Conservation (phyloP, 2,329 filamentous ascomycete genomes). For the Cladophialophora bantiana region DNA sequence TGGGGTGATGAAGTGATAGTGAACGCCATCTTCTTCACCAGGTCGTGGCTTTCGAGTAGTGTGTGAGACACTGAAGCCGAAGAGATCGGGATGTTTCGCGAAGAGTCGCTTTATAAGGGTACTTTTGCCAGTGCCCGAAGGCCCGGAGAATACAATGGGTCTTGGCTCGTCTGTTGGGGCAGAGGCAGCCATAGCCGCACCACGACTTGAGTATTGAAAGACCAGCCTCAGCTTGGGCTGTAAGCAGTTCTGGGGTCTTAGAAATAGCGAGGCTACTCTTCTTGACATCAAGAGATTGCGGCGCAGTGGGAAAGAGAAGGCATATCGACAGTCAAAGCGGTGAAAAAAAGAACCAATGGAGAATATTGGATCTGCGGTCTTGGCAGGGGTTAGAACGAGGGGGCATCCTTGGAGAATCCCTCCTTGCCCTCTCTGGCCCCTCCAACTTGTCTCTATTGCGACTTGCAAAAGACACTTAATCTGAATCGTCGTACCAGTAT, state of each 20-base stretch:
- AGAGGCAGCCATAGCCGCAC: slow-evolving; percentile 30
- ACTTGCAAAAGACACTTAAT: slow-evolving; percentile 29
- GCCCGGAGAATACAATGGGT: slow-evolving; percentile 52
- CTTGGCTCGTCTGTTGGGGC: slow-evolving; percentile 34
- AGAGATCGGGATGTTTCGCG: slow-evolving; percentile 51
- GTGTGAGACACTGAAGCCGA: slow-evolving; percentile 62
- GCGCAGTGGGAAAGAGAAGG: neutral
- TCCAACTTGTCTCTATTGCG: slow-evolving; percentile 26
- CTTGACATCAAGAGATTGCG: neutral
- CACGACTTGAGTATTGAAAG: slow-evolving; percentile 1
- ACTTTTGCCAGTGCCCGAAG: slow-evolving; percentile 52
- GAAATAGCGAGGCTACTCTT: neutral
- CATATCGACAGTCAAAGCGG: neutral
- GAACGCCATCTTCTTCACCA: slow-evolving; percentile 75
- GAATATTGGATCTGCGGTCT: slow-evolving; percentile 3
- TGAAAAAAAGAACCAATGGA: slow-evolving; percentile 15
- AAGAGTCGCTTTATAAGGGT: slow-evolving; percentile 54
- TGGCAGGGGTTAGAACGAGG: slow-evolving; percentile 27
- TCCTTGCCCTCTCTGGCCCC: no score
- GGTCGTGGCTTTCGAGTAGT: slow-evolving; percentile 80
- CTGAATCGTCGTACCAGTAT: neutral
- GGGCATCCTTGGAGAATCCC: neutral
- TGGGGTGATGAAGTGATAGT: slow-evolving; percentile 80
- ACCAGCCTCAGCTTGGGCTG: neutral
- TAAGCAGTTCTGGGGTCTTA: neutral